Percentiles rank a stretch among this genome's conserved stretches.
Conservation (phyloP, 768 basidiomycete species). For the Trichaptum fuscoviolaceum region DNA sequence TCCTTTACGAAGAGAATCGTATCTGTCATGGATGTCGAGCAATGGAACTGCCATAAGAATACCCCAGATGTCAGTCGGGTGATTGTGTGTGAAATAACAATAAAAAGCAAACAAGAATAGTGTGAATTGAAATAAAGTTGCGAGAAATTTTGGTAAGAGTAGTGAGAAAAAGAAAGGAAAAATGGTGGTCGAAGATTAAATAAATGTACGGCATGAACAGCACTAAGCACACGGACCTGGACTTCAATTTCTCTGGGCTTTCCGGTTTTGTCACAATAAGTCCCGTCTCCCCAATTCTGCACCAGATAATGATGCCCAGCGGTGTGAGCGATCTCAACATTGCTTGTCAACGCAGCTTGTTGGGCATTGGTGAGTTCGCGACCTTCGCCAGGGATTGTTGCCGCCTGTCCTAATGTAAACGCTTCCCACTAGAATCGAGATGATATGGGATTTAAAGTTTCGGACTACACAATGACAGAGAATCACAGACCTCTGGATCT, state of each 20-base stretch:
- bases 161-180: not conserved
- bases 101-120: constrained; percentile 8
- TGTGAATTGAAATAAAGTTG: constrained; percentile 7
- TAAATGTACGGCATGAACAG: not conserved
- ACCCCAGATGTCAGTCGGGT: constrained; percentile 12
- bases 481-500: constrained; percentile 67
- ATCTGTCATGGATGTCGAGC: constrained; percentile 91
- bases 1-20: constrained; percentile 89
- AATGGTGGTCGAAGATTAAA: not conserved
- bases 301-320: constrained; percentile 88
- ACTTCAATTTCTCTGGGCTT: constrained; percentile 88
- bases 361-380: constrained; percentile 65
- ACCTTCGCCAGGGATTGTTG: constrained; percentile 50
- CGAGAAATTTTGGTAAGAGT: not conserved
- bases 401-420: constrained; percentile 73
- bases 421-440: constrained; percentile 55
- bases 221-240: constrained; percentile 53
- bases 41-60: constrained; percentile 66
- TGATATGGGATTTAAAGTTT: constrained; percentile 20
- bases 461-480: constrained; percentile 9
- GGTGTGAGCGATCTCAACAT: constrained; percentile 73
- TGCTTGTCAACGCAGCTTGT: constrained; percentile 55
- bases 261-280: constrained; percentile 88
- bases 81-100: constrained; percentile 10
- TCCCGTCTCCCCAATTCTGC: constrained; percentile 89